Base-by-base conservation (phyloP, 2,329 filamentous ascomycete species). In the Fusarium sp. region DNA sequence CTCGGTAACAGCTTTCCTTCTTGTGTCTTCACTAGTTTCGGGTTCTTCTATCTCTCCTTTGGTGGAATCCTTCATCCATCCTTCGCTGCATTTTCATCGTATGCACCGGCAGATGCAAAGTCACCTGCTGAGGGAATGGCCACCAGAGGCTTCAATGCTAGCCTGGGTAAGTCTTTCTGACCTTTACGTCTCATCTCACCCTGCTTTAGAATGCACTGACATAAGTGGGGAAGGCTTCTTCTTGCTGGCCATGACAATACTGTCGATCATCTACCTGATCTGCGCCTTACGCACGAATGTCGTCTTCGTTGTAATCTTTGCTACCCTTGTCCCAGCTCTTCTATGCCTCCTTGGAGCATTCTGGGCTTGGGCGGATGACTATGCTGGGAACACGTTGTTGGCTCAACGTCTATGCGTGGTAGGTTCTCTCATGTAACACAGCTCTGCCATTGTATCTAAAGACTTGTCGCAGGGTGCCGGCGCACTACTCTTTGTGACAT, bases 401-500 rank as follows among this genome's bases (percentile, higher is more conserved):
- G 41, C 41, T 9, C 41, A 44, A 6, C 16, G 41, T 4, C 10
- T 44, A 4, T 25, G 41, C 7, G 23, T 44, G 41, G 41, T 44
- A 25, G 0, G 41, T 25, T 25, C 4, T 25, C 1, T 41, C 7
- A 6, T 9, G 1, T 10, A 42, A 18, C 15, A 5, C 10, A 1
- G 1, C 6, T 5, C n/a, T n/a, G n/a, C 10, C 15, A 18, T 1
- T 12, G 4, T 9, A 25, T 6, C n/a, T 25, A 4, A 7, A 5
- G 14, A 14, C 23, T 12, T 3, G 1, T 10, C 4, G 9, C 41
- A 44, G 23, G 41, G 41, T 6, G 41, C 23, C 10, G 41, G 41
- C 23, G 41, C 41, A 25, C 16, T 44, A 19, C 41, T 44, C 16
- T 44, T 44, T 19, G 41, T 19, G 7, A 44, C 41, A 25, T 44